Evolutionary conservation across 2,329 filamentous ascomycete genomes (phyloP).

Genomic region (Ophiostoma sp.): DNA sequence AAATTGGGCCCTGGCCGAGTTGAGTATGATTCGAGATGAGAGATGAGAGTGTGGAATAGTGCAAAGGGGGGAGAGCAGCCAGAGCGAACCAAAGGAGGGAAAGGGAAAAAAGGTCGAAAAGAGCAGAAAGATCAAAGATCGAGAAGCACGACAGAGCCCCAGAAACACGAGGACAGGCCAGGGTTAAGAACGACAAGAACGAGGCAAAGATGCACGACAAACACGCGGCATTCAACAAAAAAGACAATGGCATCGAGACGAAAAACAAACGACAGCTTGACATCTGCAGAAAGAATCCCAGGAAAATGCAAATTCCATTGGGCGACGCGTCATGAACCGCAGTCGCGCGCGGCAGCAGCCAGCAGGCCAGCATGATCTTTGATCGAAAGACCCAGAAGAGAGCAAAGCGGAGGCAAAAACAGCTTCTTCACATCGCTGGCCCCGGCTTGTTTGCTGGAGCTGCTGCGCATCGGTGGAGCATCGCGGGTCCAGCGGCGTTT

Average conservation of each 20-base stretch:
- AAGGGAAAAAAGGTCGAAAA: neutral
- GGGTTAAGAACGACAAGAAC: neutral
- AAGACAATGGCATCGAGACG: neutral
- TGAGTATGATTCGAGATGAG: constrained; percentile 12
- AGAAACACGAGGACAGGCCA: neutral
- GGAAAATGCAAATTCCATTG: constrained; percentile 8
- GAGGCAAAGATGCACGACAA: neutral
- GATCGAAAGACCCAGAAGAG: neutral
- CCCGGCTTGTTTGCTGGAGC: neutral
- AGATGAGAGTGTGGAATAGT: neutral
- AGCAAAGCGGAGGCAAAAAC: neutral
- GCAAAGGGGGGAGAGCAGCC: neutral
- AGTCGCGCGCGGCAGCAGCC: neutral
- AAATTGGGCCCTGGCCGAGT: constrained; percentile 19
- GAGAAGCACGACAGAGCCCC: neutral
- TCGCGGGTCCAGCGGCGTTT: neutral
- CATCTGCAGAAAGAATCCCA: neutral
- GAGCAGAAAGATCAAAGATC: neutral
- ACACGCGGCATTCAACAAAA: neutral
- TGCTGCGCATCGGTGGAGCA: constrained; percentile 10
- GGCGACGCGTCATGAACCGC: constrained; percentile 13
- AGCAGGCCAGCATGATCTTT: neutral
- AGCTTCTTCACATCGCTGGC: neutral
- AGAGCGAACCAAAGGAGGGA: neutral
- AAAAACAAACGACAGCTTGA: neutral